Percentiles rank a stretch among this genome's conserved stretches.
Conservation (phyloP, 2,329 filamentous ascomycete species). For the Clonostachys chloroleuca region DNA sequence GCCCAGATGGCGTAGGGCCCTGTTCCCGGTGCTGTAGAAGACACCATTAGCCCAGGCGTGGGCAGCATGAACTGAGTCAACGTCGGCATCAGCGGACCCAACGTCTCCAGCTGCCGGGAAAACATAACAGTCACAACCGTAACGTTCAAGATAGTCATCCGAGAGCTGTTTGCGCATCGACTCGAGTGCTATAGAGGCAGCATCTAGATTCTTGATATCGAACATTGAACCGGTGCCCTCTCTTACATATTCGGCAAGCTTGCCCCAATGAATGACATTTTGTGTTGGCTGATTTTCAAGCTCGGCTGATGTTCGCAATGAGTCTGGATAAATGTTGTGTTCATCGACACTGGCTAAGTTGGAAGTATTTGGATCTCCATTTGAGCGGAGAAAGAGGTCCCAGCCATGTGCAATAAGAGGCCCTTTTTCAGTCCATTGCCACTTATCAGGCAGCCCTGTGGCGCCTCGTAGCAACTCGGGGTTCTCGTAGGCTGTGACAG, state of each 20-base stretch:
- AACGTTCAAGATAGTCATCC: constrained; percentile 42
- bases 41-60: constrained; percentile 27
- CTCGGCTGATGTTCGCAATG: constrained; percentile 10
- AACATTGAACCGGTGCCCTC: constrained; percentile 21
- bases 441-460: constrained; percentile 9
- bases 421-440: constrained; percentile 27
- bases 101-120: constrained; percentile 48
- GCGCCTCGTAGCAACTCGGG: constrained; percentile 11
- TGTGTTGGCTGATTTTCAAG: constrained; percentile 6
- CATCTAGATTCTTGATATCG: constrained; percentile 31
- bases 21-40: constrained; percentile 7
- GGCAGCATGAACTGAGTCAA: constrained; percentile 8
- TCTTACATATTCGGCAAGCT: constrained; percentile 9
- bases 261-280: constrained; percentile 12
- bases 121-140: constrained; percentile 36
- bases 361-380: constrained; percentile 22
- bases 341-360: constrained; percentile 32
- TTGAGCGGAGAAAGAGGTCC: constrained; percentile 16
- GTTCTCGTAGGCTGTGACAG: constrained; percentile 40
- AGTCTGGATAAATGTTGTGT: constrained; percentile 24
- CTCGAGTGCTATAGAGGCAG: constrained; percentile 40
- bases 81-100: constrained; percentile 40
- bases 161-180: constrained; percentile 39
- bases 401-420: constrained; percentile 9
- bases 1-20: constrained; percentile 15